Base-by-base conservation (phyloP, 352 stramenopile genomes). In the Phytophthora colocasiae region DNA sequence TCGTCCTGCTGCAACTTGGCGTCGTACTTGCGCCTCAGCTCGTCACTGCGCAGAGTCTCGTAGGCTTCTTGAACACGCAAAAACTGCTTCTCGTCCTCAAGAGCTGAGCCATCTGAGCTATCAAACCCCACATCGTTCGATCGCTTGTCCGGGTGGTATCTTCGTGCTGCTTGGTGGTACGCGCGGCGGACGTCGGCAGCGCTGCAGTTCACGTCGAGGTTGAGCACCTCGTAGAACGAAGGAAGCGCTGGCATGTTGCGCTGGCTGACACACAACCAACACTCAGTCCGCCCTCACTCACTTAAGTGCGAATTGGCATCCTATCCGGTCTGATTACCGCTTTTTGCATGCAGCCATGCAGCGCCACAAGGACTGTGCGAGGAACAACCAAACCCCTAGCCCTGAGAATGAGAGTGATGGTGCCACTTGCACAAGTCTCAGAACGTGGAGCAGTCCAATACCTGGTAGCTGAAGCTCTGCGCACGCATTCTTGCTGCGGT, bases 111-210 rank as follows among this genome's bases (percentile, higher is more conserved):
- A 14, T 45, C 32, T 1, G 19, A 17, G 9, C 19, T 39, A 6
- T 34, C 32, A 27, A 22, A 14, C 15, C 26, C 26, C 19, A 44
- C 22, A 14, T 22, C 58, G 49, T 54, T 54, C 2, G 22, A 36
- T 22, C 77, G 73, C 71, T 91, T 92, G 69, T 95, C 87, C 15
- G 87, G 87, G 36, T 95, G 87, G 27, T 74, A 73, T 45, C 66
- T 70, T 4, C 83, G 76, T 3, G 78, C 83, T 3, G 78, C 80
- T 29, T 81, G 78, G 50, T 93, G 81, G 66, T 95, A 95, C 26
- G 86, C 86, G 34, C 77, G 81, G 12, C 85, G 84, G 51, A 94
- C 61, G 44, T 91, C 84, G 11, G 88, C 84, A n/a, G 46, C 12
- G 8, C 71, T 82, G 71, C 82, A 90, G 59, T 66, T 58, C 29